phyloP scores from a whole-genome alignment of 2,329 filamentous ascomycete species.

The Apiospora pterosperma region DNA sequence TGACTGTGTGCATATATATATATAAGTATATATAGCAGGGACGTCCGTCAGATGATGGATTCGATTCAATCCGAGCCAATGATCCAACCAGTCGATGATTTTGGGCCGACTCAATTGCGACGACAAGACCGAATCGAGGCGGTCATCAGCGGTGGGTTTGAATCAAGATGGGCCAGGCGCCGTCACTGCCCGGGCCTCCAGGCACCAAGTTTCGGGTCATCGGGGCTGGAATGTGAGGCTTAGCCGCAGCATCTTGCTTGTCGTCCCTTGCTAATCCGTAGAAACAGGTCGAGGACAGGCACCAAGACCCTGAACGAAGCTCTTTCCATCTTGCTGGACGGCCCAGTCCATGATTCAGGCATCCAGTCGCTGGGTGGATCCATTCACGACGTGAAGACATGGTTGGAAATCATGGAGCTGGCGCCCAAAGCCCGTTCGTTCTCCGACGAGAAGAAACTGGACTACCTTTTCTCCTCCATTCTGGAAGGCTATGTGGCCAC shows the following conservation, averaged over 20 bases:
- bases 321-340: constrained; percentile 30
- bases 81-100: not conserved
- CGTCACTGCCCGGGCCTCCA: constrained; percentile 21
- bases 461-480: constrained; percentile 24
- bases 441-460: constrained; percentile 29
- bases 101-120: not conserved
- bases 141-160: not conserved
- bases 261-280: not conserved
- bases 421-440: constrained; percentile 24
- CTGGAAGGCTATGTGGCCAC: constrained; percentile 33
- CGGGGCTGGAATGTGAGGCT: constrained; percentile 31
- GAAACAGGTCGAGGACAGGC: constrained; percentile 31
- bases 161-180: constrained; percentile 27
- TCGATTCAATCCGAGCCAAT: not conserved
- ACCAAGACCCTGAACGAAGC: constrained; percentile 35
- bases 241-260: not conserved
- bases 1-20: not conserved
- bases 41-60: not conserved
- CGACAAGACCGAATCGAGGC: not conserved
- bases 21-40: not conserved
- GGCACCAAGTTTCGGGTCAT: constrained; percentile 32
- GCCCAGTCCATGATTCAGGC: constrained; percentile 32
- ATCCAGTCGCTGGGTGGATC: constrained; percentile 33
- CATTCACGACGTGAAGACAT: constrained; percentile 29
- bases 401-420: constrained; percentile 31